phyloP scores from a whole-genome alignment of 495 filamentous ascomycete genomes.

The Hypoxylon lienhwacheense region DNA sequence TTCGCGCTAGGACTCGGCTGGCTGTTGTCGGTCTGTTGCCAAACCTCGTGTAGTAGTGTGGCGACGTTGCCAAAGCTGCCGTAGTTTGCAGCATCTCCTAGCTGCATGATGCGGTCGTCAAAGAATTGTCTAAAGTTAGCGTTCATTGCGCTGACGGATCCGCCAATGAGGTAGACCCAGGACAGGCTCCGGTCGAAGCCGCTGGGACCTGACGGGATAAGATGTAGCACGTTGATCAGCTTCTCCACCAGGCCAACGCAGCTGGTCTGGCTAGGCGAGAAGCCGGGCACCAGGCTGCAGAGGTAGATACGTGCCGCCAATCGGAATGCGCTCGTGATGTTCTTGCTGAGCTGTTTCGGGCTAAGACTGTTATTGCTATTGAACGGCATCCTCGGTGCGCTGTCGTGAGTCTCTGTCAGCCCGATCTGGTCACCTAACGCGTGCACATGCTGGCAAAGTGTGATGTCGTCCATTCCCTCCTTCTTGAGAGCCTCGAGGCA shows the following conservation, averaged over 20 bases:
- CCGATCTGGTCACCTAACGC: slow-evolving; percentile 80
- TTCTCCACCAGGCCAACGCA: slow-evolving; percentile 74
- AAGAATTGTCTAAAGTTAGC: slow-evolving; percentile 79
- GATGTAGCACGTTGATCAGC: slow-evolving; percentile 68
- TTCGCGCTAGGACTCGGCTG: slow-evolving; percentile 45
- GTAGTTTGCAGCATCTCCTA: slow-evolving; percentile 74
- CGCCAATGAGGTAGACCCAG: slow-evolving; percentile 89
- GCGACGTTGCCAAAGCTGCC: slow-evolving; percentile 86
- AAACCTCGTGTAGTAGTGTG: slow-evolving; percentile 77
- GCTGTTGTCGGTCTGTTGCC: slow-evolving; percentile 67
- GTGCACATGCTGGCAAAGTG: slow-evolving; percentile 81
- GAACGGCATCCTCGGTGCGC: slow-evolving; percentile 56
- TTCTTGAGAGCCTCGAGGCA: slow-evolving; percentile 88
- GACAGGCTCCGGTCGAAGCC: slow-evolving; percentile 90
- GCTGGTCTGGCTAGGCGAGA: slow-evolving; percentile 68
- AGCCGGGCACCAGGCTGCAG: slow-evolving; percentile 88
- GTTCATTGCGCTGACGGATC: slow-evolving; percentile 66
- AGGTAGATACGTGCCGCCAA: slow-evolving; percentile 92
- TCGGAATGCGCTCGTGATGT: slow-evolving; percentile 88
- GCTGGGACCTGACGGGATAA: slow-evolving; percentile 74
- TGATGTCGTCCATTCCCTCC: slow-evolving; percentile 77
- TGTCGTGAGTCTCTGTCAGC: slow-evolving; percentile 65
- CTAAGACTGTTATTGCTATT: slow-evolving; percentile 72
- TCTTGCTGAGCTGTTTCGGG: slow-evolving; percentile 77
- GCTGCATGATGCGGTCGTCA: slow-evolving; percentile 64